A percentile compares a stretch with the other conserved stretches of the same genome.
phyloP scores from a whole-genome alignment of 2,329 filamentous ascomycete genomes.

The Fusarium pilosicola region DNA sequence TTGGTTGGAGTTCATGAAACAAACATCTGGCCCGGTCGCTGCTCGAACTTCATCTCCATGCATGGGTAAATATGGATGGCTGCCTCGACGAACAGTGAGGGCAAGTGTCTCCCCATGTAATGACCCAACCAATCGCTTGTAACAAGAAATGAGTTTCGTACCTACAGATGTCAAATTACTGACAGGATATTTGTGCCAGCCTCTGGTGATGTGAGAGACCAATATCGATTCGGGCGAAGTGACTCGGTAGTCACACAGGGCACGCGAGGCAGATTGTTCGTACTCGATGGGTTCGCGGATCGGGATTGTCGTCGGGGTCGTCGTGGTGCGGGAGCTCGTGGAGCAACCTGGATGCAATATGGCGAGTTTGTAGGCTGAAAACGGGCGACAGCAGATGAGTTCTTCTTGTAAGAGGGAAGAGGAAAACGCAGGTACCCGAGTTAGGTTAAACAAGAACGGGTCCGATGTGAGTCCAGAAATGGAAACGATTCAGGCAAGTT shows the following conservation, averaged over 20 bases:
- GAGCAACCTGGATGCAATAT: conserved; percentile 28
- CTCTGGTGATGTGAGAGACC: conserved; percentile 15
- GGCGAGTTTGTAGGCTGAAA: conserved; percentile 39
- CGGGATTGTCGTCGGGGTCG: conserved; percentile 7
- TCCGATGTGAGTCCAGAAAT: conserved; percentile 27
- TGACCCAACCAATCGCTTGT: neutral
- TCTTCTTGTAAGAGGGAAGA: conserved; percentile 27
- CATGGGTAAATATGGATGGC: neutral
- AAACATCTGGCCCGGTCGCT: neutral
- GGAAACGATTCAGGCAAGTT: conserved; percentile 36
- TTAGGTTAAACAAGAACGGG: conserved; percentile 21
- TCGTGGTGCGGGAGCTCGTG: conserved; percentile 23
- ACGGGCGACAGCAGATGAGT: conserved; percentile 41
- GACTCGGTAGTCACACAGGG: conserved; percentile 11
- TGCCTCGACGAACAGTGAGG: neutral
- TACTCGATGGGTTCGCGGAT: conserved; percentile 17
- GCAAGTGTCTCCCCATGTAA: neutral
- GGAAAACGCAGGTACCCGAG: conserved; percentile 24
- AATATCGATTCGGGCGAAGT: neutral
- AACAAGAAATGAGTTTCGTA: conserved; percentile 17
- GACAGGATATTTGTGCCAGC: neutral
- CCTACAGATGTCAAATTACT: conserved; percentile 22
- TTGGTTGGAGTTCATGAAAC: neutral
- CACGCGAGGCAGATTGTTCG: conserved; percentile 15
- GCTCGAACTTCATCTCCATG: neutral